These are phyloP conservation scores for Didymella arachidicola DNA, from an alignment of 2,329 filamentous ascomycete species.

Conservation along the genomic window DNA sequence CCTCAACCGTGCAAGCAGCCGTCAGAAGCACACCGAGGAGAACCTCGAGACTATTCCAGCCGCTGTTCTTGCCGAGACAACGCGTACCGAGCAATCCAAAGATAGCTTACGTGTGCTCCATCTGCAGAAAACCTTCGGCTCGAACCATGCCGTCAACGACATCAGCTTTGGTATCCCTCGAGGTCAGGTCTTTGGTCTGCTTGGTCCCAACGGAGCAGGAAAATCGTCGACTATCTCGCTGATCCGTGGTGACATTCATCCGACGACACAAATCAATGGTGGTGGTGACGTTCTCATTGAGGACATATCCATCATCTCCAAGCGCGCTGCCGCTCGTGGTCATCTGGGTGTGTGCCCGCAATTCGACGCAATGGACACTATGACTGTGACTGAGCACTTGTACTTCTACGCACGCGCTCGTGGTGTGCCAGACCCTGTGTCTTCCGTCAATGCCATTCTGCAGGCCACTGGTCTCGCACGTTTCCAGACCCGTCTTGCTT, in stretches of 20 bases:
- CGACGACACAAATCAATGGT: conserved; percentile 62
- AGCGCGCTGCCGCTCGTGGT: conserved; percentile 74
- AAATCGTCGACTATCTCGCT: conserved; percentile 90
- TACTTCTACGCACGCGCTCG: conserved; percentile 86
- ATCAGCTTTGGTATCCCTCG: conserved; percentile 81
- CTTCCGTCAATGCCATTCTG: conserved; percentile 82
- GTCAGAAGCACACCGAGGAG: conserved; percentile 53
- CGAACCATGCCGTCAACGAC: conserved; percentile 80
- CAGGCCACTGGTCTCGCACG: conserved; percentile 77
- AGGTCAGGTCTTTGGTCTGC: conserved; percentile 85
- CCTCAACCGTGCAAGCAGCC: conserved; percentile 46
- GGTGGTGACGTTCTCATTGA: conserved; percentile 85
- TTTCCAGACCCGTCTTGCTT: conserved; percentile 77
- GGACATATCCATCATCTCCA: conserved; percentile 74
- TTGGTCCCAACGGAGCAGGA: conserved; percentile 90
- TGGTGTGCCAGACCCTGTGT: conserved; percentile 75
- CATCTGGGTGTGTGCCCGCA: conserved; percentile 90
- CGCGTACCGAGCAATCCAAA: conserved; percentile 65
- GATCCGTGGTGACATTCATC: conserved; percentile 86
- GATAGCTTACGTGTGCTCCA: conserved; percentile 82
- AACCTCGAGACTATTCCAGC: conserved; percentile 55
- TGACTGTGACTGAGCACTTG: conserved; percentile 89
- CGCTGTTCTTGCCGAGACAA: conserved; percentile 71
- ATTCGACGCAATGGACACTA: conserved; percentile 78
- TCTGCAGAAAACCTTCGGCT: conserved; percentile 79